phyloP scores from a whole-genome alignment of 768 basidiomycete species.

The Clavaria fumosa region DNA sequence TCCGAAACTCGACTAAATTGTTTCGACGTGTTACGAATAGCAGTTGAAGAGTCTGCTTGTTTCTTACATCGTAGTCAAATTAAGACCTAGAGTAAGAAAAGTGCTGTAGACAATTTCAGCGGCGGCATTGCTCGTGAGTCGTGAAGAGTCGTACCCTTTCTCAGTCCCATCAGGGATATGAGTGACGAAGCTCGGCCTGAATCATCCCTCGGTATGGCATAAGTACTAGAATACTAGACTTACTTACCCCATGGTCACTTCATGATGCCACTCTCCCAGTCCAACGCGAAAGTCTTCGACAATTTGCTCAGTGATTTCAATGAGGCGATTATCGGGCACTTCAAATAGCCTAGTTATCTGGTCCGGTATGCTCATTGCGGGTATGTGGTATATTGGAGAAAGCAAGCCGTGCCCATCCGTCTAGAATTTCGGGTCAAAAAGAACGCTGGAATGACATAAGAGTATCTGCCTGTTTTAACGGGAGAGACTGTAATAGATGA shows the following conservation, averaged over 20 bases:
- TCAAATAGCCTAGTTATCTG: neutral
- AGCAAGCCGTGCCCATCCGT: too few relatives aligned
- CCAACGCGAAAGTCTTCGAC: neutral
- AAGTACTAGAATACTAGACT: neutral
- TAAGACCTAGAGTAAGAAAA: neutral
- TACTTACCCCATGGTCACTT: neutral
- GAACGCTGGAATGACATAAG: too few relatives aligned
- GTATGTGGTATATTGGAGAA: too few relatives aligned
- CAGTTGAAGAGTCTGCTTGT: neutral
- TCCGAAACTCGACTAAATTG: neutral
- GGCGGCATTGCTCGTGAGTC: neutral
- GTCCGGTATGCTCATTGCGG: too few relatives aligned
- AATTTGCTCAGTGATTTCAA: conserved; percentile 1
- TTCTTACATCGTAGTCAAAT: conserved; percentile 1
- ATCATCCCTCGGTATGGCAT: neutral
- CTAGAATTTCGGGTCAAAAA: too few relatives aligned
- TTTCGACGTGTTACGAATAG: conserved; percentile 1
- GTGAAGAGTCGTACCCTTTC: conserved; percentile 1
- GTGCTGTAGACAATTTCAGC: neutral
- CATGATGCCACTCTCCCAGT: neutral
- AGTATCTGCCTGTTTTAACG: too few relatives aligned
- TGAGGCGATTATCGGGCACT: conserved; percentile 1
- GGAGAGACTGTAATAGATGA: too few relatives aligned
- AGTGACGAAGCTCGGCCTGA: conserved; percentile 1
- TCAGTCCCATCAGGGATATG: conserved; percentile 1